Percentiles rank a stretch among this genome's conserved stretches.
phyloP scores from a whole-genome alignment of 139 green algal genomes.

The Auxenochlorella pyrenoidosa region DNA sequence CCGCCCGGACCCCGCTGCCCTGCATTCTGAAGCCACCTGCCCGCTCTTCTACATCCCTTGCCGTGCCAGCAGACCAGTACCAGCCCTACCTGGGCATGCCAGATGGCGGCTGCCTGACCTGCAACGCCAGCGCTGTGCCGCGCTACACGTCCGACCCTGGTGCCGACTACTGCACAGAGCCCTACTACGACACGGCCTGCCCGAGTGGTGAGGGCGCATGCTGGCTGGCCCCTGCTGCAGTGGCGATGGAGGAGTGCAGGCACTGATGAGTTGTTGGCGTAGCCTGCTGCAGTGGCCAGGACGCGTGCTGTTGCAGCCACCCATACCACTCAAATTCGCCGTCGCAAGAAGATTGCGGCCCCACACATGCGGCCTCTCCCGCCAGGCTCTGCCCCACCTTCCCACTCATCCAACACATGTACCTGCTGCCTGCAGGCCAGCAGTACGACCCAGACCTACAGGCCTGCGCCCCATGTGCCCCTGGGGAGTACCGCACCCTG shows the following conservation, averaged over 20 bases:
- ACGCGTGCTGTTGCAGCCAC: too few relatives aligned
- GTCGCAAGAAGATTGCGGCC: too few relatives aligned
- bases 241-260: too few relatives aligned
- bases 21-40: too few relatives aligned
- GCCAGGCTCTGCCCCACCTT: too few relatives aligned
- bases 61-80: conserved; percentile 3
- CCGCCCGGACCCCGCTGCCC: too few relatives aligned
- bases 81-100: conserved; percentile 23
- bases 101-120: background rate
- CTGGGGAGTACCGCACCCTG: background rate
- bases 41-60: background rate
- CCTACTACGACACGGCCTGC: background rate
- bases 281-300: too few relatives aligned
- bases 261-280: too few relatives aligned
- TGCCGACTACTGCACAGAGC: conserved; percentile 8
- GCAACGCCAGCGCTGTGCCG: background rate
- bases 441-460: background rate
- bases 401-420: too few relatives aligned
- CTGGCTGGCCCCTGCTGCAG: too few relatives aligned
- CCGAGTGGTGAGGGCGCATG: background rate
- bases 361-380: too few relatives aligned
- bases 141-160: background rate
- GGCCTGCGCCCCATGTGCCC: background rate
- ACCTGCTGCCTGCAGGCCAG: background rate
- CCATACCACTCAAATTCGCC: too few relatives aligned